A percentile compares a stretch with the other conserved stretches of the same genome.
Conservation (phyloP, 2,329 filamentous ascomycete genomes). For the Cladosporium colombiae region DNA sequence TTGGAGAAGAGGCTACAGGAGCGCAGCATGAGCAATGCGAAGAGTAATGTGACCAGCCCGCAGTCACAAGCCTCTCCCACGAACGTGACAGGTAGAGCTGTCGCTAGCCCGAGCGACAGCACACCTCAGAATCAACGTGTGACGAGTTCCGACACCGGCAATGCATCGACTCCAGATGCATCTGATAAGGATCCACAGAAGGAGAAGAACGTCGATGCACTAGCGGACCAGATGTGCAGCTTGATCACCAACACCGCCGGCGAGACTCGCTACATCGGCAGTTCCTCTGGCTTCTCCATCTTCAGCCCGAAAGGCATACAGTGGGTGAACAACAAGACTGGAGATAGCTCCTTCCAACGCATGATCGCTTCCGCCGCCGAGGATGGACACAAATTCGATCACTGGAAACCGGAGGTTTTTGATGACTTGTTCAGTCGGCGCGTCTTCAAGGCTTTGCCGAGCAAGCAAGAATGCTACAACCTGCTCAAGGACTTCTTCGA, state of each 20-base stretch:
- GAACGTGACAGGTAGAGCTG: not conserved
- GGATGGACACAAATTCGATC: conserved; percentile 92
- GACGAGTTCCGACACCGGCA: conserved; percentile 5
- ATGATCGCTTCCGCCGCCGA: conserved; percentile 89
- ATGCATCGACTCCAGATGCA: conserved; percentile 4
- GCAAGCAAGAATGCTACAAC: conserved; percentile 83
- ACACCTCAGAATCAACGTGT: conserved; percentile 15
- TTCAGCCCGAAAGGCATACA: conserved; percentile 97
- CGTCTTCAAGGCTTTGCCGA: conserved; percentile 78
- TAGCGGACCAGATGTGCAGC: conserved; percentile 99
- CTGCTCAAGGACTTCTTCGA: conserved; percentile 93
- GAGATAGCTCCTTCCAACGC: conserved; percentile 89
- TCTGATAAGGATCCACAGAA: conserved; percentile 43
- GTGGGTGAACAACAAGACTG: conserved; percentile 97
- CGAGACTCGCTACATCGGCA: conserved; percentile 94
- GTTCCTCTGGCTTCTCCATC: conserved; percentile 96
- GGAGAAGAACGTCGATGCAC: conserved; percentile 74
- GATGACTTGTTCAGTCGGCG: conserved; percentile 84
- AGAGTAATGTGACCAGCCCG: conserved; percentile 38
- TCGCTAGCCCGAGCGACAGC: conserved; percentile 11
- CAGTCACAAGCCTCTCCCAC: conserved; percentile 28
- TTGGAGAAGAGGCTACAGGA: conserved; percentile 74
- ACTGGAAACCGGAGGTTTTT: conserved; percentile 98
- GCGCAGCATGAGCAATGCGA: conserved; percentile 37
- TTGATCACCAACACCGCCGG: conserved; percentile 92